These are phyloP conservation scores for Amanita fuliginea DNA, from an alignment of 768 basidiomycete genomes.

Conservation along the genomic window DNA sequence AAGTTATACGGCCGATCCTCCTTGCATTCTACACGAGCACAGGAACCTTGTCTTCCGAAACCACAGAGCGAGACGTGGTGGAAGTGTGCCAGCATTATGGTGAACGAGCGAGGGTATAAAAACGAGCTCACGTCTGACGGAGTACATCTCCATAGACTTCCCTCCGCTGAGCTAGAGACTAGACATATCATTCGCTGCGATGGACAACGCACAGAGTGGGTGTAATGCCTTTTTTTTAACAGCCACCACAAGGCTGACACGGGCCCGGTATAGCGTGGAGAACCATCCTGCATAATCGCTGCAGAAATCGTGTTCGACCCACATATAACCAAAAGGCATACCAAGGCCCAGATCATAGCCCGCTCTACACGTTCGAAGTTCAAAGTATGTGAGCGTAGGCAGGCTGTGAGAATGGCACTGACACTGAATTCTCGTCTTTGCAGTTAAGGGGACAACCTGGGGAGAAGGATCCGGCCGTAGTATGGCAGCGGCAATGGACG, in stretches of 20 bases:
- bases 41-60: not conserved
- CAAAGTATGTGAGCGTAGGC: constrained; percentile 1
- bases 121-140: not conserved
- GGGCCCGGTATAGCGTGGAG: not conserved
- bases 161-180: not conserved
- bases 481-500: constrained; percentile 1
- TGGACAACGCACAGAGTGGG: not conserved
- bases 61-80: not conserved
- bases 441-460: constrained; percentile 2
- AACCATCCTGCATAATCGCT: constrained; percentile 1
- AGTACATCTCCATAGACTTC: not conserved
- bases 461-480: not conserved
- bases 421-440: not conserved
- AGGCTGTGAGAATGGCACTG: no score
- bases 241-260: not conserved
- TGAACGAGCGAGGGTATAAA: not conserved
- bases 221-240: not conserved
- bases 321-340: not conserved
- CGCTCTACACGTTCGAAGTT: not conserved
- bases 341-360: not conserved
- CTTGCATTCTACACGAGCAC: not conserved
- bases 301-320: not conserved
- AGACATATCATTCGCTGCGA: not conserved
- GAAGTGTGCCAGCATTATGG: not conserved
- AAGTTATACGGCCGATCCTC: not conserved